Base-by-base conservation (phyloP, 805 yeast species). In the Clavispora fructus region DNA sequence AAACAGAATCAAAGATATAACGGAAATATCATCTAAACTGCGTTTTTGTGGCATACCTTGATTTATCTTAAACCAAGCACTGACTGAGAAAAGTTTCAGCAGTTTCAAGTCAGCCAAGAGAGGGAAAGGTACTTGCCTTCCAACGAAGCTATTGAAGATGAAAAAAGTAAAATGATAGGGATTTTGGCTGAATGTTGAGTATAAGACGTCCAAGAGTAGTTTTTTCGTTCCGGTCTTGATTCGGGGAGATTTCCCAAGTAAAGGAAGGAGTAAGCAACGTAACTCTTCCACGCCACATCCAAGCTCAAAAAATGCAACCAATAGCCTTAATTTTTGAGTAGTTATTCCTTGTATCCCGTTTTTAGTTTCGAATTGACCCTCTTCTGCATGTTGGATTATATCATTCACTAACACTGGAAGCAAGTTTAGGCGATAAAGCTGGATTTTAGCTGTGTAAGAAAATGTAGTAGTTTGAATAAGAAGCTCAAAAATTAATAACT, bases 41-140 rank as follows among this genome's bases (percentile, higher is more conserved):
- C 17, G 1, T 11, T 43, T 27, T 30, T 49, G 47, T 19, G 47
- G 49, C 17, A 28, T 35, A 23, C 47, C 41, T 14, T 45, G 49
- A 33, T 52, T 59, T 27, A 71, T 41, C 46, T 68, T 69, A 43
- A 73, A 61, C 78, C 77, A 73, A 7, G 69, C 51, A 33, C 68
- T 71, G 12, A 74, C 52, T 0, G 77, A 59, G 42, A 73, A 64
- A 26, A 57, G 44, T 31, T 56, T 60, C 53, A 53, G 55, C 40
- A 43, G 56, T 41, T 30, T 28, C 14, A 40, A 35, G 16, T 53
- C 56, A 27, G 47, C 51, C 32, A 44, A 35, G 30, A 53, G 47
- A 2, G 59, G 57, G 10, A 55, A 41, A 2, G 55, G 41, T 7
- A 53, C 40, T 7, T 47, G 53, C 6, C 49, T 14, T 8, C 32